Base-by-base conservation (phyloP, 202 grass and related monocot species). In the Eragrostis tef region DNA sequence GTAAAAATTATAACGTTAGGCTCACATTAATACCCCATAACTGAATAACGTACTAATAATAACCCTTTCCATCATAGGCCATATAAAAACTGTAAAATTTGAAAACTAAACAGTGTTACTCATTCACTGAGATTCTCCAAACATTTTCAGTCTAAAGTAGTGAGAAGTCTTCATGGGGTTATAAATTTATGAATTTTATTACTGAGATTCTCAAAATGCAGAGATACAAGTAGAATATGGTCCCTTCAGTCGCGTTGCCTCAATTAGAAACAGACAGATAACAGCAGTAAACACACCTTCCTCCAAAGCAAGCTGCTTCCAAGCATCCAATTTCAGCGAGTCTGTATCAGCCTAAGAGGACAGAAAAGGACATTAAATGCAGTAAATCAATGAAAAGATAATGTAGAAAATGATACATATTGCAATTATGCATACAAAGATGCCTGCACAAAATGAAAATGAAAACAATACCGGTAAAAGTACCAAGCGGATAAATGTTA, bases 291-390 rank as follows among this genome's bases (percentile, higher is more conserved):
- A 39, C 29, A 42, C 88, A 98, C 96, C 96, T 90, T 98, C 96
- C 82, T 98, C 92, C 75, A 80, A 84, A 88, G 96, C 96, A 93
- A 98, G 89, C 70, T 95, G 96, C 75, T 77, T 95, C 96, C 96
- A 98, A 73, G 90, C 88, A 89, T 94, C 89, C 80, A 98, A 77
- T 70, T 95, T 98, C 67, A 98, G 66, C 43, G 87, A 83, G 41
- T 83, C 82, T 22, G 92, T 88, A 68, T 95, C 92, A 75, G 83
- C 96, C 96, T 98, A 82, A 63, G 8, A 80, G 62, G 54, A 58
- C 16, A 86, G 26, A 49, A 25, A 73, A 14, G 25, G 47, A 36
- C 63, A 17, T 72, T 9, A 84, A 1, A 71, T 81, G 7, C 21
- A 57, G 42, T 80, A 21, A 61, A 80, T 36, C 34, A 77, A 72